These are phyloP conservation scores for Vigna nakashimae DNA, from an alignment of 306 rosid genomes.

Conservation along the genomic window DNA sequence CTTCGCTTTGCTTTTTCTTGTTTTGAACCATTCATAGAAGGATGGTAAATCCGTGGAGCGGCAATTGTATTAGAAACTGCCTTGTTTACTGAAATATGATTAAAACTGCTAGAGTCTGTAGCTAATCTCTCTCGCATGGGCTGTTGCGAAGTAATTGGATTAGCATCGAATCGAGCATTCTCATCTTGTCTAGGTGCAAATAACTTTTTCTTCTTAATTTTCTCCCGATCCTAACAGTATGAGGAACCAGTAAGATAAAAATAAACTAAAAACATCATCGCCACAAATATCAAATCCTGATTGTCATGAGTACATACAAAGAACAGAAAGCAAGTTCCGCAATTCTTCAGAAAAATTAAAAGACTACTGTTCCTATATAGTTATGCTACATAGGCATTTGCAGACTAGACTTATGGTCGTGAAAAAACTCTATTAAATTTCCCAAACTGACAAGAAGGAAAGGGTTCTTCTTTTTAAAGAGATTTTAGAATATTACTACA, in stretches of 20 bases:
- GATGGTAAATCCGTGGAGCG: slow-evolving; percentile 53
- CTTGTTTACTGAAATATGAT: slow-evolving; percentile 54
- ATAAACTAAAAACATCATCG: slow-evolving; percentile 13
- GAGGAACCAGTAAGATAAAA: slow-evolving; percentile 35
- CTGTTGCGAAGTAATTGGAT: slow-evolving; percentile 61
- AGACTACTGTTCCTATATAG: neutral
- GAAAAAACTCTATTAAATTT: neutral
- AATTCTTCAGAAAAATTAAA: slow-evolving; percentile 9
- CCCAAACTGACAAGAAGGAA: neutral
- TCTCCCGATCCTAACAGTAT: slow-evolving; percentile 71
- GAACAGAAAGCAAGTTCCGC: slow-evolving; percentile 15
- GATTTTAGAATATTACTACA: neutral
- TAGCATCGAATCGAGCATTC: slow-evolving; percentile 56
- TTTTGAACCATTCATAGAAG: slow-evolving; percentile 56
- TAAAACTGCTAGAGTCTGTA: slow-evolving; percentile 62
- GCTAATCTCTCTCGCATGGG: slow-evolving; percentile 58
- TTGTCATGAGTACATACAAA: slow-evolving; percentile 20
- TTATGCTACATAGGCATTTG: neutral
- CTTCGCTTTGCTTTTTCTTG: slow-evolving; percentile 76
- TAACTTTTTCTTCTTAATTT: slow-evolving; percentile 73
- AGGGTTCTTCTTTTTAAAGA: neutral
- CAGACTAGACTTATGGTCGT: slow-evolving; percentile 18
- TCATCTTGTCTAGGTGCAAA: slow-evolving; percentile 64
- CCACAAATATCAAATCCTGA: slow-evolving; percentile 23
- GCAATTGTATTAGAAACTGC: slow-evolving; percentile 52